Evolutionary conservation across 1,284 basidiomycete species (phyloP).

Genomic region (Psilocybe mexicana): DNA sequence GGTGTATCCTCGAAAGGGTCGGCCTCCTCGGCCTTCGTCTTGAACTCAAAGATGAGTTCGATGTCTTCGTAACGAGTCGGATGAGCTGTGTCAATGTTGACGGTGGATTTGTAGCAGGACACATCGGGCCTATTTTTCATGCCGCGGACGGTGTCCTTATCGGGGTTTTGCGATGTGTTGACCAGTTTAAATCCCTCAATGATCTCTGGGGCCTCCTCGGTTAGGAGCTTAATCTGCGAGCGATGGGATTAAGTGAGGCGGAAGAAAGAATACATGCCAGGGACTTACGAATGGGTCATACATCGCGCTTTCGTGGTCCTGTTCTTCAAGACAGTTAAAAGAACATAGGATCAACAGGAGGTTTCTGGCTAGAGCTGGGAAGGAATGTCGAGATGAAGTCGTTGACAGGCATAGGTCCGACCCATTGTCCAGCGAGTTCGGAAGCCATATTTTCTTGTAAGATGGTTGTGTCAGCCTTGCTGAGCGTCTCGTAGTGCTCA

Average conservation of each 20-base stretch:
- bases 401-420: conserved; percentile 1
- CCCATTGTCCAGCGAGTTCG: background rate
- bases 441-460: background rate
- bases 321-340: background rate
- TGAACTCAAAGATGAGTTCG: conserved; percentile 1
- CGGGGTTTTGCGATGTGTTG: background rate
- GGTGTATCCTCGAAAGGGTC: conserved; percentile 13
- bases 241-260: background rate
- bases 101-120: background rate
- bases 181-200: background rate
- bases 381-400: background rate
- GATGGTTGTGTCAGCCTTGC: background rate
- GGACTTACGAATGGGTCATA: conserved; percentile 1
- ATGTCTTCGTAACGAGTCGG: background rate
- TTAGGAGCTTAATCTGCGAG: background rate
- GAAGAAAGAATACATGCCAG: background rate
- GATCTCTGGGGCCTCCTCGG: background rate
- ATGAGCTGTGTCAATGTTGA: background rate
- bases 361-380: background rate
- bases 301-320: background rate
- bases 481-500: background rate
- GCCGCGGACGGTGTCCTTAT: background rate
- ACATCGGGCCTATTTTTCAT: conserved; percentile 3
- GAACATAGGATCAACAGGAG: background rate
- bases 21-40: background rate